These are phyloP conservation scores for Capsicum chinense DNA, from an alignment of 257 asterid species.

Conservation along the genomic window DNA sequence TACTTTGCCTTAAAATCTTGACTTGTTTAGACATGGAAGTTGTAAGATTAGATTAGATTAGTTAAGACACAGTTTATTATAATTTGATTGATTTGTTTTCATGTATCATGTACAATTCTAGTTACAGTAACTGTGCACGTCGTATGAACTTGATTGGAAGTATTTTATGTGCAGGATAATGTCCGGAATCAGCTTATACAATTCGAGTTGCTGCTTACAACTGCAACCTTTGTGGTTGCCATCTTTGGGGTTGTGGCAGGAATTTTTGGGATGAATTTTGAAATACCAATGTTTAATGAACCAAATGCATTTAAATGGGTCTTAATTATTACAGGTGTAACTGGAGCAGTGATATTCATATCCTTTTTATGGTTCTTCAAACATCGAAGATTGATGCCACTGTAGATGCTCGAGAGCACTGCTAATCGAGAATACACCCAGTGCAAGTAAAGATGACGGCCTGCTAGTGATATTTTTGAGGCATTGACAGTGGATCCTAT, in stretches of 20 bases:
- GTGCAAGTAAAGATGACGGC: slow-evolving; percentile 27
- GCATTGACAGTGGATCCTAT: slow-evolving; percentile 9
- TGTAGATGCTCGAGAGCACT: slow-evolving; percentile 44
- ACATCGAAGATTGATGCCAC: slow-evolving; percentile 88
- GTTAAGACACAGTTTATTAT: too few species aligned
- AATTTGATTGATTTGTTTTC: neutral
- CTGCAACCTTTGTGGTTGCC: slow-evolving; percentile 94
- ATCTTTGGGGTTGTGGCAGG: slow-evolving; percentile 98
- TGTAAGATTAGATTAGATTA: neutral
- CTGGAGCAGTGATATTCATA: slow-evolving; percentile 65
- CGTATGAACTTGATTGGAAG: neutral
- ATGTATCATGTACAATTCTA: neutral
- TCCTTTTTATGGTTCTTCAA: slow-evolving; percentile 83
- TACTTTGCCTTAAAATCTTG: neutral
- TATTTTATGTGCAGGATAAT: slow-evolving; percentile 71
- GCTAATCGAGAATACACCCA: slow-evolving; percentile 17
- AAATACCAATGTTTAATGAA: slow-evolving; percentile 60
- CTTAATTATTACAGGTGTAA: slow-evolving; percentile 70
- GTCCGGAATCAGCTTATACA: slow-evolving; percentile 98
- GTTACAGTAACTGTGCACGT: neutral
- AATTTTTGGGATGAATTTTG: slow-evolving; percentile 90
- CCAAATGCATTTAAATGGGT: slow-evolving; percentile 92
- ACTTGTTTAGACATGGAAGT: slow-evolving; percentile 1
- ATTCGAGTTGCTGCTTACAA: slow-evolving; percentile 87
- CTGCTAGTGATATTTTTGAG: neutral